Percentiles rank a stretch among this genome's conserved stretches.
Conservation (phyloP, 768 basidiomycete species). For the Brasilioporus rufonigricans region DNA sequence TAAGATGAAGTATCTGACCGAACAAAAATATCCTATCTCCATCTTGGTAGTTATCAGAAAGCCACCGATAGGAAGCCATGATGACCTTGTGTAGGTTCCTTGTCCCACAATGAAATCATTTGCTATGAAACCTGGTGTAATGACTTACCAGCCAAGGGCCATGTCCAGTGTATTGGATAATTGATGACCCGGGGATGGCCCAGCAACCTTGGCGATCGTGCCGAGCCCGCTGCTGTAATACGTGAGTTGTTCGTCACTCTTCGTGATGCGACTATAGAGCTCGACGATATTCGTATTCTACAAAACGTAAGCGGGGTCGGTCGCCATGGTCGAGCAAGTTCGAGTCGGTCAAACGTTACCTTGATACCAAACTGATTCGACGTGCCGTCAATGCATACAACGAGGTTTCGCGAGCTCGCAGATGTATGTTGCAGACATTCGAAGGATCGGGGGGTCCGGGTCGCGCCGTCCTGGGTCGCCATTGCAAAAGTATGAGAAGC, state of each 20-base stretch:
- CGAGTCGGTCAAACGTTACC: constrained; percentile 17
- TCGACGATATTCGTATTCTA: constrained; percentile 45
- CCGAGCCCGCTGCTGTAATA: constrained; percentile 44
- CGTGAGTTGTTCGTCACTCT: constrained; percentile 34
- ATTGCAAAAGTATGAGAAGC: background rate
- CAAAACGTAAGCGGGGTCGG: background rate
- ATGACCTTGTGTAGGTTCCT: constrained; percentile 39
- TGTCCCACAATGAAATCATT: background rate
- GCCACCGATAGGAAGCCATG: constrained; percentile 39
- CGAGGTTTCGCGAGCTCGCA: constrained; percentile 15
- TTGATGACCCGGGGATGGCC: constrained; percentile 17
- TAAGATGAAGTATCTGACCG: constrained; percentile 23
- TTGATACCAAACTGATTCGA: constrained; percentile 37
- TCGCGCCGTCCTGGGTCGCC: constrained; percentile 1
- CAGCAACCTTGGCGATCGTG: constrained; percentile 28
- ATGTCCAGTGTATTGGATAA: constrained; percentile 33
- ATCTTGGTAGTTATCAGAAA: constrained; percentile 36
- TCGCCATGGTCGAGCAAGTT: background rate
- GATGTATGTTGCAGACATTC: constrained; percentile 1
- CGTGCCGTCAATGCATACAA: constrained; percentile 41
- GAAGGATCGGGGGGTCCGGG: background rate
- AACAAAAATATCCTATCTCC: constrained; percentile 43
- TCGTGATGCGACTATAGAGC: constrained; percentile 36
- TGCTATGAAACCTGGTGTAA: background rate
- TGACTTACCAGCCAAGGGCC: constrained; percentile 36